Percentiles rank a stretch among this genome's conserved stretches.
These are phyloP conservation scores for Paecilomyces formosus DNA, from an alignment of 2,329 filamentous ascomycete species.

Conservation along the genomic window DNA sequence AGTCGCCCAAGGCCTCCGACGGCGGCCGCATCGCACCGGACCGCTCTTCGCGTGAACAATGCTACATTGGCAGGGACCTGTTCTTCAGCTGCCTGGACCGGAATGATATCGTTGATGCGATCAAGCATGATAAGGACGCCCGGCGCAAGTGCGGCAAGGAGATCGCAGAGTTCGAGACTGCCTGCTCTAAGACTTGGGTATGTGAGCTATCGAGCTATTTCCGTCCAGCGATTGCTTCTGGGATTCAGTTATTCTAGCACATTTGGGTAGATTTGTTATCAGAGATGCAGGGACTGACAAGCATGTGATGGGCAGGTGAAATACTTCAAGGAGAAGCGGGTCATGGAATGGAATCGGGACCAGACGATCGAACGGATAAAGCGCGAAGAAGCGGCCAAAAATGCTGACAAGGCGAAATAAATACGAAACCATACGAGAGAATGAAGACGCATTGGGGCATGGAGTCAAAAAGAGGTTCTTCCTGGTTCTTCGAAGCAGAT, in stretches of 20 bases:
- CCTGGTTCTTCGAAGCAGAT: background rate
- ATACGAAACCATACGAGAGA: slow-evolving; percentile 20
- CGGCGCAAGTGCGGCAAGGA: slow-evolving; percentile 54
- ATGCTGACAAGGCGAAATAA: slow-evolving; percentile 41
- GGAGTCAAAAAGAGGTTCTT: slow-evolving; percentile 1
- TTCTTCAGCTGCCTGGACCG: slow-evolving; percentile 86
- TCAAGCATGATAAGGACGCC: slow-evolving; percentile 51
- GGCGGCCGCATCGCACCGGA: slow-evolving; percentile 72
- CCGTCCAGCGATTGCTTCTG: background rate
- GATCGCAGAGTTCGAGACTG: slow-evolving; percentile 64
- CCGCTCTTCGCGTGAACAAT: slow-evolving; percentile 69
- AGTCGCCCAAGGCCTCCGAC: slow-evolving; percentile 41
- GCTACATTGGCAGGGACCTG: slow-evolving; percentile 82
- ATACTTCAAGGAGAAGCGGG: slow-evolving; percentile 95
- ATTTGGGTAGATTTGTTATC: background rate
- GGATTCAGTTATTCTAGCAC: background rate
- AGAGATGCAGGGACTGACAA: slow-evolving; percentile 5
- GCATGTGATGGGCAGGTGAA: slow-evolving; percentile 57
- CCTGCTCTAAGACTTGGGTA: slow-evolving; percentile 89
- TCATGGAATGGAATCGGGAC: slow-evolving; percentile 84
- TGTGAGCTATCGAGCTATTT: slow-evolving; percentile 25
- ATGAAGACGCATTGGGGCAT: background rate
- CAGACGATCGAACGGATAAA: slow-evolving; percentile 68
- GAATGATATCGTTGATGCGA: slow-evolving; percentile 70
- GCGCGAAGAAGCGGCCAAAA: slow-evolving; percentile 61